These are phyloP conservation scores for Xylaria sp. DNA, from an alignment of 2,329 filamentous ascomycete species.

Conservation along the genomic window DNA sequence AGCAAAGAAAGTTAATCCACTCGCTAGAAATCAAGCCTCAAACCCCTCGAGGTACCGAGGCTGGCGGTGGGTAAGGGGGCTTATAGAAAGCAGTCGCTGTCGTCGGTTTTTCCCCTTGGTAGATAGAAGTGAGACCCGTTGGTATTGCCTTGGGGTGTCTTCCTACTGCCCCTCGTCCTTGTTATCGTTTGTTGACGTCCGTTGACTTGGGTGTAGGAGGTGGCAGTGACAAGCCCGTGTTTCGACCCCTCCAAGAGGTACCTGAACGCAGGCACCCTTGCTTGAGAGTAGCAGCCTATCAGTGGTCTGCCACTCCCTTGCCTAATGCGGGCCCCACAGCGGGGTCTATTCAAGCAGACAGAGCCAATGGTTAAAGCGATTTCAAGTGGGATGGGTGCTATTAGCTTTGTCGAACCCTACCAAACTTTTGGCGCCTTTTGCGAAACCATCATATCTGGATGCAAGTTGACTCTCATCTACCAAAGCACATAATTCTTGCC, in stretches of 20 bases:
- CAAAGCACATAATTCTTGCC: not conserved
- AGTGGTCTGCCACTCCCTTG: not conserved
- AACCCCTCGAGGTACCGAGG: not conserved
- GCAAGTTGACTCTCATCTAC: constrained; percentile 7
- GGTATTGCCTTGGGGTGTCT: not conserved
- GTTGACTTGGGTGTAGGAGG: constrained; percentile 24
- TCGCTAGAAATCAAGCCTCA: not conserved
- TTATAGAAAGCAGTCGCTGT: not conserved
- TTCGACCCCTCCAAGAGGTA: constrained; percentile 7
- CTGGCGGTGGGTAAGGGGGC: not conserved
- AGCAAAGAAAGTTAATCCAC: not conserved
- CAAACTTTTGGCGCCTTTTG: constrained; percentile 13
- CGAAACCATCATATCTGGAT: constrained; percentile 19
- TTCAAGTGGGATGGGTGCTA: constrained; percentile 28
- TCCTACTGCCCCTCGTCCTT: not conserved
- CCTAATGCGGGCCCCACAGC: constrained; percentile 27
- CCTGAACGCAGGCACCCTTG: constrained; percentile 13
- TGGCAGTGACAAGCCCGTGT: constrained; percentile 7
- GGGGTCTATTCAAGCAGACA: constrained; percentile 33
- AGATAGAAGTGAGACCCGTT: not conserved
- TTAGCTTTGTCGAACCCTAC: constrained; percentile 23
- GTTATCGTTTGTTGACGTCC: not conserved
- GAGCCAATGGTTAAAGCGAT: constrained; percentile 42
- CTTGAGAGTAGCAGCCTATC: not conserved
- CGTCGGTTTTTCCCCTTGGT: not conserved